These are phyloP conservation scores for Beauveria sp. DNA, from an alignment of 2,329 filamentous ascomycete genomes.

Conservation along the genomic window DNA sequence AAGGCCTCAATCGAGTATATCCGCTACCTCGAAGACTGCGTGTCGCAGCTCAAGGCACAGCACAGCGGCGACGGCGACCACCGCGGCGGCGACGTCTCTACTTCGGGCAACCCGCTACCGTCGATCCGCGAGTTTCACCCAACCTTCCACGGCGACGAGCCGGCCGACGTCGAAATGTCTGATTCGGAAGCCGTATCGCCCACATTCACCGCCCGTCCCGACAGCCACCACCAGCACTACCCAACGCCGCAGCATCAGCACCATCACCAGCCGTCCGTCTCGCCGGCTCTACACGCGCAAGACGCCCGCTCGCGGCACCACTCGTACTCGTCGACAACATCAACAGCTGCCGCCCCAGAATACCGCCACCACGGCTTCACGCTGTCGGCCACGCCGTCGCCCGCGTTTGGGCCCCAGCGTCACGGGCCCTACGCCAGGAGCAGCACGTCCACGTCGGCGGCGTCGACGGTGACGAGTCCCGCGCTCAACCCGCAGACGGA, in stretches of 20 bases:
- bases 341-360: constrained; percentile 21
- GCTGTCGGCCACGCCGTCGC: constrained; percentile 43
- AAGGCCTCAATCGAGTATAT: constrained; percentile 98
- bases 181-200: constrained; percentile 44
- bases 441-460: constrained; percentile 35
- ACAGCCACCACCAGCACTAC: constrained; percentile 21
- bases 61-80: constrained; percentile 30
- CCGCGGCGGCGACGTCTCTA: constrained; percentile 17
- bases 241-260: neutral
- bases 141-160: constrained; percentile 31
- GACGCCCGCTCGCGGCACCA: constrained; percentile 38
- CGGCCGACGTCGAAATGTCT: constrained; percentile 54
- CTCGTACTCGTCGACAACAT: constrained; percentile 46
- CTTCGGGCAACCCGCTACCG: constrained; percentile 24
- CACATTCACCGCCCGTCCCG: constrained; percentile 28
- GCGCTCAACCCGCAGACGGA: constrained; percentile 48
- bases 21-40: constrained; percentile 84
- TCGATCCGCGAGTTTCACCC: constrained; percentile 32
- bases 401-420: constrained; percentile 47
- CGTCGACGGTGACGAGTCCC: constrained; percentile 52
- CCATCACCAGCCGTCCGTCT: constrained; percentile 40
- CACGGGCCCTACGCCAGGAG: constrained; percentile 30
- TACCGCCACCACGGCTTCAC: constrained; percentile 44
- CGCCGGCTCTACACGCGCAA: constrained; percentile 42
- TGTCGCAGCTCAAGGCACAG: constrained; percentile 66